These are phyloP conservation scores for Triticum aestivum DNA, from an alignment of 176 grass and related monocot genomes.

Conservation along the genomic window IWGSC_CS_RefSeq_v2.1 NC_057796.1:346085201-346085700, in stretches of 20 bases:
- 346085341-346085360: slow-evolving; percentile 72
- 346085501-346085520: neutral
- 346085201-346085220: slow-evolving; percentile 1
- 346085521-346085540: neutral
- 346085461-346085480: slow-evolving; percentile 24
- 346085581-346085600: neutral
- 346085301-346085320: slow-evolving; percentile 75
- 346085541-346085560: neutral
- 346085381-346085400: slow-evolving; percentile 77
- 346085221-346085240: neutral
- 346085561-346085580: slow-evolving; percentile 1
- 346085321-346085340: slow-evolving; percentile 95
- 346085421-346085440: slow-evolving; percentile 96
- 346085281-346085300: neutral
- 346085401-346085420: slow-evolving; percentile 96
- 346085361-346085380: slow-evolving; percentile 69
- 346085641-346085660: neutral
- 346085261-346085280: neutral
- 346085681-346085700: slow-evolving; percentile 92
- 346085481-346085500: slow-evolving; percentile 33
- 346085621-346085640: neutral
- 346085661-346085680: slow-evolving; percentile 72
- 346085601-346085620: neutral
- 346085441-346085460: slow-evolving; percentile 98
- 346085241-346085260: neutral